These are phyloP conservation scores for Posidonia oceanica DNA, from an alignment of 116 monocot genomes.

Conservation along the genomic window DNA sequence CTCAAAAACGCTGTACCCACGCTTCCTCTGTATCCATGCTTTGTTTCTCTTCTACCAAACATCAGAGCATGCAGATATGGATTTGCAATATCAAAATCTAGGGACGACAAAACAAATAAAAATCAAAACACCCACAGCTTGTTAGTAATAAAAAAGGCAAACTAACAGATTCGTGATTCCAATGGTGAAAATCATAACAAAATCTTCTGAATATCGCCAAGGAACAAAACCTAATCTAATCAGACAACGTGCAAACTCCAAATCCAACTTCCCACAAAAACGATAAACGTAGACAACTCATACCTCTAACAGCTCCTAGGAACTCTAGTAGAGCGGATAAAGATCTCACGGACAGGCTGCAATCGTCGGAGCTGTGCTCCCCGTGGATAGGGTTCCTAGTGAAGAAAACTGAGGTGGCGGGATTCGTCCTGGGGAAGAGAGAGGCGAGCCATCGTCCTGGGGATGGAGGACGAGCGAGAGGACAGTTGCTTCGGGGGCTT, in stretches of 20 bases:
- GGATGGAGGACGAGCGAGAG: no score
- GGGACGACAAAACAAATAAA: neutral
- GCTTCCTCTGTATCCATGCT: no score
- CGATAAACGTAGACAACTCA: neutral
- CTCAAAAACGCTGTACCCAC: no score
- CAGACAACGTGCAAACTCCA: neutral
- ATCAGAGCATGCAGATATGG: no score
- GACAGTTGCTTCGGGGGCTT: no score
- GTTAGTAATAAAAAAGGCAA: no score
- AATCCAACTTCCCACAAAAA: neutral
- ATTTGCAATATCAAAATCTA: no score
- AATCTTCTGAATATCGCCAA: neutral
- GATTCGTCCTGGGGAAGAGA: slow-evolving; percentile 22
- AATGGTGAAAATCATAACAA: neutral
- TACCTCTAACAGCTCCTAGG: slow-evolving; percentile 5
- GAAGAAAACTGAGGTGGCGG: slow-evolving; percentile 18
- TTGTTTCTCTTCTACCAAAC: no score
- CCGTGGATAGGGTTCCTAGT: slow-evolving; percentile 17
- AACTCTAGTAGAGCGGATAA: neutral
- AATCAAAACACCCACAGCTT: no score
- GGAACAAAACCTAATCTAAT: neutral
- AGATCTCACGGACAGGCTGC: neutral
- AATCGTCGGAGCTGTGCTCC: slow-evolving; percentile 6
- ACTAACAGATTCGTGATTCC: neutral
- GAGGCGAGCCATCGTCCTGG: slow-evolving; percentile 34